phyloP scores from a whole-genome alignment of 345 rosid species.

The Eucalyptus grandis region DNA sequence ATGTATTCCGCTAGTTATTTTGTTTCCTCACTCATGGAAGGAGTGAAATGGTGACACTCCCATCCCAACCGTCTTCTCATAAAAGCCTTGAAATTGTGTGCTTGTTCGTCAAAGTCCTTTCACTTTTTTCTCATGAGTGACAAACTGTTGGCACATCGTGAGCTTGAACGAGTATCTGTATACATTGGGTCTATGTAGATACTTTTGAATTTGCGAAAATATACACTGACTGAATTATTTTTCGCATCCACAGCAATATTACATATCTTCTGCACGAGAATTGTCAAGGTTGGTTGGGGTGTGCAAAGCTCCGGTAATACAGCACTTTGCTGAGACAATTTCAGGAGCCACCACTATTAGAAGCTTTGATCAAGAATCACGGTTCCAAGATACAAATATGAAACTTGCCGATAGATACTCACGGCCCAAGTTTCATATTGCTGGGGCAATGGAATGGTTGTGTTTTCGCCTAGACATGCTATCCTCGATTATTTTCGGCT shows the following conservation, averaged over 20 bases:
- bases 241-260: constrained; percentile 38
- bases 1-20: neutral
- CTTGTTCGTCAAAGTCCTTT: neutral
- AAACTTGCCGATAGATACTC: constrained; percentile 52
- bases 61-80: neutral
- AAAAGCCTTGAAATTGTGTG: neutral
- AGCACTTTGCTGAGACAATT: constrained; percentile 78
- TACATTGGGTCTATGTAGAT: neutral
- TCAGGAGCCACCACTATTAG: constrained; percentile 71
- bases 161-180: neutral
- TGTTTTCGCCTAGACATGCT: constrained; percentile 64
- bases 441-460: constrained; percentile 83
- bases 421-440: constrained; percentile 43
- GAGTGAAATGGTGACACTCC: neutral
- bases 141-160: neutral
- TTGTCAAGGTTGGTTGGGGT: constrained; percentile 66
- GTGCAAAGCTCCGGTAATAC: constrained; percentile 75
- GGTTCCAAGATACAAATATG: constrained; percentile 51
- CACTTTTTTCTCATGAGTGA: neutral
- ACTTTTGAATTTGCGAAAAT: neutral
- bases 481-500: constrained; percentile 55
- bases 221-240: neutral
- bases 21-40: neutral
- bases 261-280: constrained; percentile 62
- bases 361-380: constrained; percentile 66